Evolutionary conservation across 2,329 filamentous ascomycete genomes (phyloP), one percentile per base, ranked within the genome.

Genomic region (Aspergillus sp.): DNA sequence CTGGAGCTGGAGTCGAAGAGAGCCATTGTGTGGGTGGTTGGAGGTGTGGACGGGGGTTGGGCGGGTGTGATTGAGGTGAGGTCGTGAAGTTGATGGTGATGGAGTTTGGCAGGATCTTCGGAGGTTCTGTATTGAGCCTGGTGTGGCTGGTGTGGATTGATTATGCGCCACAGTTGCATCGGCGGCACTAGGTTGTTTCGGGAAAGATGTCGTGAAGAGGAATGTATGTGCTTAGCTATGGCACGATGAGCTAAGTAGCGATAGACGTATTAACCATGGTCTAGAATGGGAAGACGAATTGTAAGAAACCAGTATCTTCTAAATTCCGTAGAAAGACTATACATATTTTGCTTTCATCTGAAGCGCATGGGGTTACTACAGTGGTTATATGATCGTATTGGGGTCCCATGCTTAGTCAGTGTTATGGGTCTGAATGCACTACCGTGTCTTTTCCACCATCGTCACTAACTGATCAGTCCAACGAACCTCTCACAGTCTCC

Each of bases 1-100:
- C 65, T 62, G 49, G 68, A 63, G 57, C 65, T 62, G 49, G 71
- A 70, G 50, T 73, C 71, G 59, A 74, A 73, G 57, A 73, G 54
- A 49, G 69, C 66, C 72, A 75, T 75, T 58, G 49, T 58, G 55
- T 14, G 11, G 17, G 32, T 45, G 26, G 33, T 19, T 8, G 33
- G 35, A 26, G 46, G 35, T 40, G 46, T 48, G 33, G 35, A 20
- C 38, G 35, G 20, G 16, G 35, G 17, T 11, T 30, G 35, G 14
- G 32, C 40, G 46, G 35, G 26, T 33, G 35, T 14, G 16, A 47
- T 20, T 35, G 32, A 45, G 10, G 20, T n/a, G 20, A 26, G 20
- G 14, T 45, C 20, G 14, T 9, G 22, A 42, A n/a, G 16, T 19
- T 11, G 24, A 46, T 46, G 30, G 2, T 16, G 16, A 32, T 7